Base-by-base conservation (phyloP, 805 yeast species). In the Maudiozyma serrabonitensis region DNA sequence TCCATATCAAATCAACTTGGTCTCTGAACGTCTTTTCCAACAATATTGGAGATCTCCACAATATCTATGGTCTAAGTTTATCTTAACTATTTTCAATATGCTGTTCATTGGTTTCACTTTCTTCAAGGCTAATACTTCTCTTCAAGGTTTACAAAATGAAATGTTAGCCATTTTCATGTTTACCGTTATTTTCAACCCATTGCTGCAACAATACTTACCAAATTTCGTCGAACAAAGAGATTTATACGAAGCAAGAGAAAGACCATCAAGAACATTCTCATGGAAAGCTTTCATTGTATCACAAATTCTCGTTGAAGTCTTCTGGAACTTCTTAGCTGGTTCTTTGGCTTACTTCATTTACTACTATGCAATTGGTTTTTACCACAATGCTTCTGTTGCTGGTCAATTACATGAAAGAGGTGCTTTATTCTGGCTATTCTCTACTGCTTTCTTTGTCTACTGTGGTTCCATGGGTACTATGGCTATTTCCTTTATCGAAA, bases 101-200 rank as follows among this genome's bases (percentile, higher is more conserved):
- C 57, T 84, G 35, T 83, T 84, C 70, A 80, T 81, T 61, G 89
- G 89, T 47, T 84, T 84, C 66, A 76, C 88, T 4, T 82, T 83
- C 66, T 86, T 78, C 72, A 81, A 80, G 52, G 85, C 91, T 23
- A 71, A 72, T 50, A 75, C 71, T 18, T 73, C 87, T 2, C 60
- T 76, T 44, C 91, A 79, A 67, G 82, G 87, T 61, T 64, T 87
- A 58, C 95, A 88, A 66, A 86, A 87, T 67, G 93, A 84, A 70
- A 81, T 85, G 88, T 78, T 84, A 57, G 73, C 89, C 2, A 61
- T 83, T 42, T 86, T 86, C 70, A 82, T 84, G 87, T 75, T 80
- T 58, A 62, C 78, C 40, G 73, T 78, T 56, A 69, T 76, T 28
- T 73, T 80, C 67, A 74, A 74, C 54, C 80, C 84, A 23, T 59